Conservation (phyloP, 2,329 filamentous ascomycete genomes). For the Exophiala sp. region DNA sequence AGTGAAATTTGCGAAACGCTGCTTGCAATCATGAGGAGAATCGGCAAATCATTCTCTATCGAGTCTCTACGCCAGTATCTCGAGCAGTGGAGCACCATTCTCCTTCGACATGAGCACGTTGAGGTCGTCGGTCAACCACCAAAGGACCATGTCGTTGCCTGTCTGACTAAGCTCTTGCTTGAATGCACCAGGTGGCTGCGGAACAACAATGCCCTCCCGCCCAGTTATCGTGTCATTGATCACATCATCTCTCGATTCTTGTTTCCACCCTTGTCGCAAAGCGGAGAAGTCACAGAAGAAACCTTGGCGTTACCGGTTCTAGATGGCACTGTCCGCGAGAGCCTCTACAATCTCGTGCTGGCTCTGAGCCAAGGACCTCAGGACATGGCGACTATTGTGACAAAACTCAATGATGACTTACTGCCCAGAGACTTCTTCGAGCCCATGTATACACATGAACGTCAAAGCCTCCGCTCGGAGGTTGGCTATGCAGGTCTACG, state of each 20-base stretch:
- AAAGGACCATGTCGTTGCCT: slow-evolving; percentile 42
- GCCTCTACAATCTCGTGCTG: slow-evolving; percentile 60
- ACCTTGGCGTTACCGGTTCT: slow-evolving; percentile 48
- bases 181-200: slow-evolving; percentile 25
- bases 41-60: slow-evolving; percentile 38
- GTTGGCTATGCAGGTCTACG: slow-evolving; percentile 85
- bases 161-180: slow-evolving; percentile 42
- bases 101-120: slow-evolving; percentile 42
- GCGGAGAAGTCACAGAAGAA: slow-evolving; percentile 25
- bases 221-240: slow-evolving; percentile 43
- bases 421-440: slow-evolving; percentile 23
- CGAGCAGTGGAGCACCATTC: slow-evolving; percentile 41
- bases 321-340: slow-evolving; percentile 53
- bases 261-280: slow-evolving; percentile 55
- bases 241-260: slow-evolving; percentile 62
- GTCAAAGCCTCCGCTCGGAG: slow-evolving; percentile 57
- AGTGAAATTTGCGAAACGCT: slow-evolving; percentile 48
- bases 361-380: slow-evolving; percentile 51
- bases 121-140: slow-evolving; percentile 48
- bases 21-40: slow-evolving; percentile 41
- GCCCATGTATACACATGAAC: slow-evolving; percentile 17
- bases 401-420: slow-evolving; percentile 21
- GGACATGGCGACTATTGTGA: slow-evolving; percentile 41
- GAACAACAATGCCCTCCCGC: slow-evolving; percentile 13
- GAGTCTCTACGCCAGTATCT: slow-evolving; percentile 42